Base-by-base conservation (phyloP, 2,329 filamentous ascomycete genomes). In the Fusarium ambrosium region DNA sequence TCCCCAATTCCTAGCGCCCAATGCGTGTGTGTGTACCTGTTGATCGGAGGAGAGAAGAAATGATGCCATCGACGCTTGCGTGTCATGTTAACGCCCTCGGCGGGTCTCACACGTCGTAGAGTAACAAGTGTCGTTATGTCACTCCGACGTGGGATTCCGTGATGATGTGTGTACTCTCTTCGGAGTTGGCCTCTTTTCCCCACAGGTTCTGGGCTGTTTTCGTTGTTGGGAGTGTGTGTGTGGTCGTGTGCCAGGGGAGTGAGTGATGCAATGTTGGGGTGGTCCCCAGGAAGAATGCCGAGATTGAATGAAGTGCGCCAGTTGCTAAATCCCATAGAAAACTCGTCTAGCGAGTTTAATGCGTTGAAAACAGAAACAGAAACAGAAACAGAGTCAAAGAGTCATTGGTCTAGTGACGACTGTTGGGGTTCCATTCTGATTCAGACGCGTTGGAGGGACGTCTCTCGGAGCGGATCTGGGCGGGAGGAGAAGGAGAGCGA, bases 401-500 rank as follows among this genome's bases (percentile, higher is more conserved):
- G 27, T 9, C 27, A 27, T 24, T 29, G 6, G 10, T 64, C 66
- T 51, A 79, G 39, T 73, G 75, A 43, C 77, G 77, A 39, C 72
- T 63, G 62, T 58, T 75, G 56, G 70, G 63, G 29, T 63, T 68
- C 77, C 77, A 79, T 62, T 79, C 77, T 32, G 74, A 73, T 61
- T 79, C 77, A 18, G 77, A 79, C 22, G 77, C 77, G 5, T 76
- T 78, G 2, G 77, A 79, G 11, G 70, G 69, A 24, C 77, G 75
- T 69, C 77, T 70, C 41, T 78, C 77, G 59, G 77, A 75, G 69
- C 77, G 75, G 24, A n/a, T 53, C 41, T 71, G 75, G 45, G 77
- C 76, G 20, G 77, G 76, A 70, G 77, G 77, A 39, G 77, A 79
- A 32, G 76, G 75, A 9, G 78, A 79, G 68, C 77, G 77, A 27